Base-by-base conservation (phyloP, 2,329 filamentous ascomycete species). In the Rutstroemia sp. region DNA sequence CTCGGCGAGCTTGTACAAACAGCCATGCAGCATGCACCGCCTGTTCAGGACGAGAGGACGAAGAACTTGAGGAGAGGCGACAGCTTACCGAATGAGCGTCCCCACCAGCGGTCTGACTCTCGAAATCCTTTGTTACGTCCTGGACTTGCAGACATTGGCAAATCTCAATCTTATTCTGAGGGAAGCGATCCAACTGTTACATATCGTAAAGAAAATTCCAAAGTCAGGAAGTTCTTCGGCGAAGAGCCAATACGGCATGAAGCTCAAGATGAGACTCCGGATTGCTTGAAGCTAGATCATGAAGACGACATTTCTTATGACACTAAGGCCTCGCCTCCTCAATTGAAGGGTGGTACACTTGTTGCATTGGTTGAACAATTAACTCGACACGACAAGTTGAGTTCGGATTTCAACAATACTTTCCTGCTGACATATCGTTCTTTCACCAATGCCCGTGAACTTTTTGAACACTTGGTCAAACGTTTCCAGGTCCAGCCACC, bases 401-500 rank as follows among this genome's bases (percentile, higher is more conserved):
- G 97, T 69, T 90, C 92, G 3, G 92, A 82, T 61, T 97, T 97
- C 75, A 97, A 97, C 75, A 95, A 92, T 67, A 99, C 94, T 0
- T 99, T 99, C 78, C 83, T 99, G 16, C 81, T 99, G 39, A 99
- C 94, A 1, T 99, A 99, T 71, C 83, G 89, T 60, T 99, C 94
- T 0, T 99, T 99, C 68, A 97, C 94, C 0, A 85, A 86, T 2
- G 94, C 92, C 0, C 79, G 87, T 5, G 94, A 97, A 71, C 78
- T 99, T 0, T 97, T 97, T 67, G 91, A 96, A 71, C 81, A 96
- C 69, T 77, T 99, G 7, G 91, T 96, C 9, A 88, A 91, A 70
- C 82, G 94, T 53, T 99, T 96, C 75, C 89, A 86, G 61, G 89
- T 96, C 51, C 92, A 97, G 67, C 92, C 94, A 19, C 92, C 92